Base-by-base conservation (phyloP, 208 protist genomes). In the Strigomonas galati region DNA sequence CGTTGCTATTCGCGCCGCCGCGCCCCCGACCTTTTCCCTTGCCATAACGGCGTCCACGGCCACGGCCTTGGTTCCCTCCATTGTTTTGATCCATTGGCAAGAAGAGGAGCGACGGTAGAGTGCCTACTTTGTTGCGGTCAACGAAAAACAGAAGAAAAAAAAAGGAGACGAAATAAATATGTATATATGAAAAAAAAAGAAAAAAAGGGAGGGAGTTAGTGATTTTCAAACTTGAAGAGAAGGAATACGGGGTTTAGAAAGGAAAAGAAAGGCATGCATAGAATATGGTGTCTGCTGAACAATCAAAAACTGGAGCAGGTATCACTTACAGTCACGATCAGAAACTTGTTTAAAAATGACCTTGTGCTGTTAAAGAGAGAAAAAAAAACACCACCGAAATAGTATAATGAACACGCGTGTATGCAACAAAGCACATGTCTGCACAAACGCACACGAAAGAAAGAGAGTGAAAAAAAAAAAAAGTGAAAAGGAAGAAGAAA, bases 401-500 rank as follows among this genome's bases (percentile, higher is more conserved):
- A 60, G n/a, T 44, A 57, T 27, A 27, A 26, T 57, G 26, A 23
- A 17, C 55, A 14, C n/a, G n/a, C 49, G 32, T 30, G 48, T 56
- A 26, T 30, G 37, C 37, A 49, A 27, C 27, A 4, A 4, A 28
- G 32, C 10, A 44, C 21, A 23, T 54, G 32, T 12, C 35, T n/a
- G 35, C 10, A 31, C 27, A 46, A n/a, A 15, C 6, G 31, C 35
- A 40, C 35, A 40, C n/a, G 10, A 40, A 40, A 40, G 35, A 40
- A 40, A 40, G 10, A 40, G 35, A 40, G 10, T 10, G 4, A 40
- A 40, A 40, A 40, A 40, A 40, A 40, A 40, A n/a, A n/a, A n/a
- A n/a, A n/a, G n/a, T n/a, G n/a, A n/a, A n/a, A n/a, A n/a, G 40
- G 43, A 65, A 32, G 44, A 56, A 35, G 28, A 71, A 64, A 65